A percentile compares a stretch with the other conserved stretches of the same genome.
Evolutionary conservation across 2,329 filamentous ascomycete species (phyloP).

Genomic region (Trichoderma atrobrunneum): DNA sequence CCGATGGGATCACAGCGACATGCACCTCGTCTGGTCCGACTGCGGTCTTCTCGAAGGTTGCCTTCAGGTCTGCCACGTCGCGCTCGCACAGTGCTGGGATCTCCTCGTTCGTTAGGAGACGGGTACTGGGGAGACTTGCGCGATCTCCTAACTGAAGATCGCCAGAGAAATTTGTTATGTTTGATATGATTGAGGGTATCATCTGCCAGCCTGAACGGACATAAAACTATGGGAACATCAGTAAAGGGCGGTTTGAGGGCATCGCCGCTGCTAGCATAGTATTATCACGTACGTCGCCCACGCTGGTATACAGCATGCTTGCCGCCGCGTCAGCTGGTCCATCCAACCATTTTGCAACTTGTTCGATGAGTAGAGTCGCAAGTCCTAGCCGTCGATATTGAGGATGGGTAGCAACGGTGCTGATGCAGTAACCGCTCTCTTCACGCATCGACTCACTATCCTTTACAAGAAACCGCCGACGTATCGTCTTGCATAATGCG

Average conservation of each 20-base stretch:
- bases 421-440: neutral
- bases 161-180: neutral
- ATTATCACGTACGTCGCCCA: neutral
- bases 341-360: constrained; percentile 2
- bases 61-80: neutral
- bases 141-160: neutral
- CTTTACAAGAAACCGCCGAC: neutral
- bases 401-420: neutral
- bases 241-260: neutral
- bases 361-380: neutral
- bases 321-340: neutral
- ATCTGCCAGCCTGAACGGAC: neutral
- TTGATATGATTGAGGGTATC: constrained; percentile 3
- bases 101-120: neutral
- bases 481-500: neutral
- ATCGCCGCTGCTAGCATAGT: neutral
- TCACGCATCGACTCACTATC: neutral
- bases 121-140: neutral
- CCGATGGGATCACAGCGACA: neutral
- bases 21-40: neutral
- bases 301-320: constrained; percentile 4
- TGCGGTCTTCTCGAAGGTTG: neutral
- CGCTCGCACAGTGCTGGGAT: neutral
- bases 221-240: neutral
- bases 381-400: neutral